Evolutionary conservation across 202 grass and related monocot species (phyloP).

Genomic region (Panicum virgatum): DNA sequence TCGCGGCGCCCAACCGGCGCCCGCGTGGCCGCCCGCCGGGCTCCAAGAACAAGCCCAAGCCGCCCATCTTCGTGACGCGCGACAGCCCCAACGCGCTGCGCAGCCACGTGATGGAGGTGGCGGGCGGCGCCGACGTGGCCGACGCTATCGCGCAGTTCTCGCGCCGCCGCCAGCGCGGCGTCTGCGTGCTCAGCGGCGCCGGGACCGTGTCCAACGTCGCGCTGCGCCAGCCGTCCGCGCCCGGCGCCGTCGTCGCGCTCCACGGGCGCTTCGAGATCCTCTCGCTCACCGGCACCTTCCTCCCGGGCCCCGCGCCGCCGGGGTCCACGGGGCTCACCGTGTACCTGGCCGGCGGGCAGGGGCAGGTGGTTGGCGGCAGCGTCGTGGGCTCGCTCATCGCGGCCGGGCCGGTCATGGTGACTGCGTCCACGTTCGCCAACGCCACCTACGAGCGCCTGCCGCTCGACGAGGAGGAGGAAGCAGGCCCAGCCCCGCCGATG

Average conservation of each 20-base stretch:
- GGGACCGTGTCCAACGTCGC: conserved; percentile 89
- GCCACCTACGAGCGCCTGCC: conserved; percentile 92
- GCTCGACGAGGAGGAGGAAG: conserved; percentile 75
- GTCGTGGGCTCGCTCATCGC: conserved; percentile 80
- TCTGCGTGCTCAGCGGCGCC: conserved; percentile 90
- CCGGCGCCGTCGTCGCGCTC: conserved; percentile 73
- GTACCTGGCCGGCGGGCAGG: conserved; percentile 84
- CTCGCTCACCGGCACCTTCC: conserved; percentile 90
- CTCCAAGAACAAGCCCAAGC: conserved; percentile 96
- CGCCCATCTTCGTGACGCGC: conserved; percentile 91
- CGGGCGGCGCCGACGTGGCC: conserved; percentile 79
- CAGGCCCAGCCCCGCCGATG: conserved; percentile 42
- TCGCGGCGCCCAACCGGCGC: conserved; percentile 59
- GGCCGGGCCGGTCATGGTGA: conserved; percentile 83
- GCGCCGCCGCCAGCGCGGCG: conserved; percentile 84
- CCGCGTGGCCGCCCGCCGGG: conserved; percentile 85
- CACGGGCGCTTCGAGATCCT: conserved; percentile 96
- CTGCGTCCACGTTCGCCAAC: conserved; percentile 92
- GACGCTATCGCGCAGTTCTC: conserved; percentile 92
- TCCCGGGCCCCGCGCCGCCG: conserved; percentile 80
- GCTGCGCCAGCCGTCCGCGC: conserved; percentile 81
- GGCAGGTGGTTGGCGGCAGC: conserved; percentile 86
- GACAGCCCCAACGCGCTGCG: conserved; percentile 94
- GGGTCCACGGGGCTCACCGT: conserved; percentile 95
- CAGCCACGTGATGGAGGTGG: conserved; percentile 97